Evolutionary conservation across 208 protist genomes (phyloP).

Genomic region (Endotrypanum monterogeii): DNA sequence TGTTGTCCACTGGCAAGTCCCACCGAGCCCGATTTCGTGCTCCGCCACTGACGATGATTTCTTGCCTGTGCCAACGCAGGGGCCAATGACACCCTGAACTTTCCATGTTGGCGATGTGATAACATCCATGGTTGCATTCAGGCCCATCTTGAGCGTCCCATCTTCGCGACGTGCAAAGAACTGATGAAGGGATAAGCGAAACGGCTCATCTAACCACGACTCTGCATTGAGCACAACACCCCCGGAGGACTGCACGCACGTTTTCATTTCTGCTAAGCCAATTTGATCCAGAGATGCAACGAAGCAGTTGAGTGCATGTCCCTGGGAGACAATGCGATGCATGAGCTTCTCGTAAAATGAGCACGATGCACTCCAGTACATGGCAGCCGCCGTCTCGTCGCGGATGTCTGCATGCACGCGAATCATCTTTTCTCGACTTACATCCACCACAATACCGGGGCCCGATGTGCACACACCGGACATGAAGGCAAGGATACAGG

Average conservation of each 20-base stretch:
- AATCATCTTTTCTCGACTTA: constrained; percentile 94
- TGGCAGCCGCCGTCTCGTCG: constrained; percentile 69
- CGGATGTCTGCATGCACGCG: constrained; percentile 97
- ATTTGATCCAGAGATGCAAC: constrained; percentile 97
- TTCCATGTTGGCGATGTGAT: constrained; percentile 96
- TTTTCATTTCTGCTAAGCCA: constrained; percentile 97
- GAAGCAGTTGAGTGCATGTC: constrained; percentile 97
- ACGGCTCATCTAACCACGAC: constrained; percentile 95
- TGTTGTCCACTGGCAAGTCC: constrained; percentile 98
- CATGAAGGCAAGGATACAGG: constrained; percentile 96
- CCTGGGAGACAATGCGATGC: constrained; percentile 90
- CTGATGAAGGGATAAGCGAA: constrained; percentile 93
- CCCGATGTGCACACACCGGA: constrained; percentile 96
- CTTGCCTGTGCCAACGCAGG: constrained; percentile 92
- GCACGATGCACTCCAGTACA: constrained; percentile 77
- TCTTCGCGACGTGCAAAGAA: constrained; percentile 81
- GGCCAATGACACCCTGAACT: constrained; percentile 94
- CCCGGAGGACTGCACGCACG: constrained; percentile 91
- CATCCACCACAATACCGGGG: constrained; percentile 93
- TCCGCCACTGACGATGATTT: constrained; percentile 88
- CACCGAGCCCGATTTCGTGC: constrained; percentile 95
- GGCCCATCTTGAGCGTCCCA: constrained; percentile 91
- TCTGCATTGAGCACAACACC: constrained; percentile 97
- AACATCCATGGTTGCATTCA: constrained; percentile 97
- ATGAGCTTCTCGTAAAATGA: constrained; percentile 96